Evolutionary conservation across 345 rosid genomes (phyloP).

Genomic region (Melastoma malabathricum): DNA sequence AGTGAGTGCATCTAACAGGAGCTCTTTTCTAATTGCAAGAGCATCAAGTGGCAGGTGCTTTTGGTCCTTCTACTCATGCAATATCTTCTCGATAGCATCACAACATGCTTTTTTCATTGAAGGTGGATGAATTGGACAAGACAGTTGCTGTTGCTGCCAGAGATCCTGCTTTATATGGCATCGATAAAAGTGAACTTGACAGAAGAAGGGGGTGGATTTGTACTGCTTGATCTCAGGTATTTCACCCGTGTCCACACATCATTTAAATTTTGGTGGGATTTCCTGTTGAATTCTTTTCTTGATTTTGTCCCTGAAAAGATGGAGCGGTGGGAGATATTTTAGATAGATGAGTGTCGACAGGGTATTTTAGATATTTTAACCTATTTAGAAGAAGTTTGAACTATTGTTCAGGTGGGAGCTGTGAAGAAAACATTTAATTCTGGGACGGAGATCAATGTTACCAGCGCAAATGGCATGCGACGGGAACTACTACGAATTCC

Average conservation of each 20-base stretch:
- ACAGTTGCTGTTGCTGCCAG: conserved; percentile 74
- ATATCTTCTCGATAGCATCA: conserved; percentile 19
- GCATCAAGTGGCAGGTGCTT: conserved; percentile 95
- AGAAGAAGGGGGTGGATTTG: conserved; percentile 85
- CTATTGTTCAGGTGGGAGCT: conserved; percentile 43
- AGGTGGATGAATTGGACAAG: conserved; percentile 97
- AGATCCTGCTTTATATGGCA: conserved; percentile 89
- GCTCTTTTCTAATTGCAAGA: conserved; percentile 62
- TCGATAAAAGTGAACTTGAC: conserved; percentile 73
- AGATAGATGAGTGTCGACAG: background rate
- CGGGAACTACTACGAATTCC: conserved; percentile 81
- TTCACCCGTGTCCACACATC: background rate
- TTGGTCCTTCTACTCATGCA: background rate
- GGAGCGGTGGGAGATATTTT: no score
- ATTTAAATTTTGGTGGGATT: background rate
- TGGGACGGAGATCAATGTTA: conserved; percentile 39
- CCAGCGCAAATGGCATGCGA: conserved; percentile 48
- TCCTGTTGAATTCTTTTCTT: no score
- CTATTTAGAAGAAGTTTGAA: conserved; percentile 7
- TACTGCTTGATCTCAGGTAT: conserved; percentile 71
- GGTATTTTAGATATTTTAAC: background rate
- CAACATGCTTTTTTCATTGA: conserved; percentile 42
- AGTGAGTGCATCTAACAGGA: conserved; percentile 56
- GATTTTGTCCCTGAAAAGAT: no score
- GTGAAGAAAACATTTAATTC: conserved; percentile 58